Conservation (phyloP, 2,329 filamentous ascomycete species). For the Ceratocystis colombiana region DNA sequence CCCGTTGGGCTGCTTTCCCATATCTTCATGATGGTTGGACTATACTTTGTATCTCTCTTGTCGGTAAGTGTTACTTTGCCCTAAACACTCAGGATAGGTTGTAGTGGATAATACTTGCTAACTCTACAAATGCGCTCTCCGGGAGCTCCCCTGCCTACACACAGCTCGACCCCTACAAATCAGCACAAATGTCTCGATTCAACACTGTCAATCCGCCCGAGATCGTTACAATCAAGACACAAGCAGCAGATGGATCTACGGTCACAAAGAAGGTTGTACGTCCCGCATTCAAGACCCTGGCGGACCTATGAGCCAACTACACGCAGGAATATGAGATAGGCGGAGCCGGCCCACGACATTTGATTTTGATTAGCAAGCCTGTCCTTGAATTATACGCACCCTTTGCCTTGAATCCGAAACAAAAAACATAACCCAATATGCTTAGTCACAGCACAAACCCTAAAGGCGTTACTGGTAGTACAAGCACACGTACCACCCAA, state of each 20-base stretch:
- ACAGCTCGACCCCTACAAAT: constrained; percentile 52
- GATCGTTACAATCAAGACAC: constrained; percentile 25
- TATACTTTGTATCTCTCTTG: constrained; percentile 54
- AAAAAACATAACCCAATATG: neutral
- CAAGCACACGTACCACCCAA: constrained; percentile 1
- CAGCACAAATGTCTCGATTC: constrained; percentile 50
- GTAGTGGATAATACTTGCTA: neutral
- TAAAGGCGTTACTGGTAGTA: neutral
- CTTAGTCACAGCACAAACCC: neutral
- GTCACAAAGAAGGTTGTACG: constrained; percentile 31
- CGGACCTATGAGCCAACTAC: constrained; percentile 39
- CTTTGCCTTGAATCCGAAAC: neutral
- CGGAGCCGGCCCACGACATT: neutral
- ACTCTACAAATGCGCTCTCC: neutral
- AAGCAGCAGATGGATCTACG: constrained; percentile 26
- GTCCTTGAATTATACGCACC: neutral
- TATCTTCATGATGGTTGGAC: constrained; percentile 45
- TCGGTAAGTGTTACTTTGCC: constrained; percentile 38
- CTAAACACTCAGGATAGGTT: neutral
- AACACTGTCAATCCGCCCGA: constrained; percentile 41
- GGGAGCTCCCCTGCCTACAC: neutral
- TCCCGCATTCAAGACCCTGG: constrained; percentile 43
- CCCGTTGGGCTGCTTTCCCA: constrained; percentile 36
- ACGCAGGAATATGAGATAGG: constrained; percentile 2
- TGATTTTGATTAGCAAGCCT: constrained; percentile 12